These are phyloP conservation scores for Cucurbita maxima DNA, from an alignment of 306 rosid species.

Conservation along the genomic window DNA sequence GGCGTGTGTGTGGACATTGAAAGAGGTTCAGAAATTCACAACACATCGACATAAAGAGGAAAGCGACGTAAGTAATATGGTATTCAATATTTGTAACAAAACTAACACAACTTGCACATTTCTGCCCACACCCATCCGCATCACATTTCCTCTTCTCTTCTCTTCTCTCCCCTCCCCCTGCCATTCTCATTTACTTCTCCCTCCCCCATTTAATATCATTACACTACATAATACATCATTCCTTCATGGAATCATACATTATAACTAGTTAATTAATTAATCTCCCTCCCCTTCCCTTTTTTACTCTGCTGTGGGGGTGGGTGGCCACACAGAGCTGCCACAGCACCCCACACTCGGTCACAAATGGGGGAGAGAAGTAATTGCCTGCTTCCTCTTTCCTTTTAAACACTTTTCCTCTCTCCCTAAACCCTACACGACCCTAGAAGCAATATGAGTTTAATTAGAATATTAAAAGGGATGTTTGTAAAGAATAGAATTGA, in stretches of 20 bases:
- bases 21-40: constrained; percentile 5
- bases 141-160: not conserved
- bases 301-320: not conserved
- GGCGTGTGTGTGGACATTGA: constrained; percentile 2
- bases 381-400: not conserved
- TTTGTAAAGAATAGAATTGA: not conserved
- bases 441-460: not conserved
- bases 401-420: no score
- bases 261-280: no score
- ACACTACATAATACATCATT: no score
- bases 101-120: not conserved
- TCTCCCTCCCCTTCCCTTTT: no score
- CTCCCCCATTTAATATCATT: not conserved
- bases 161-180: not conserved
- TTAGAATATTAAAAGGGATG: not conserved
- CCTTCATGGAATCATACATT: no score
- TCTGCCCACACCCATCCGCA: not conserved
- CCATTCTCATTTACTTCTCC: not conserved
- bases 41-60: not conserved
- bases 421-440: no score
- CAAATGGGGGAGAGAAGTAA: constrained; percentile 2
- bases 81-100: constrained; percentile 6
- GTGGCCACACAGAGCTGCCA: not conserved
- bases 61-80: constrained; percentile 7
- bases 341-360: not conserved